Evolutionary conservation across 2,329 filamentous ascomycete genomes (phyloP).

Genomic region (Ophiostoma montium): DNA sequence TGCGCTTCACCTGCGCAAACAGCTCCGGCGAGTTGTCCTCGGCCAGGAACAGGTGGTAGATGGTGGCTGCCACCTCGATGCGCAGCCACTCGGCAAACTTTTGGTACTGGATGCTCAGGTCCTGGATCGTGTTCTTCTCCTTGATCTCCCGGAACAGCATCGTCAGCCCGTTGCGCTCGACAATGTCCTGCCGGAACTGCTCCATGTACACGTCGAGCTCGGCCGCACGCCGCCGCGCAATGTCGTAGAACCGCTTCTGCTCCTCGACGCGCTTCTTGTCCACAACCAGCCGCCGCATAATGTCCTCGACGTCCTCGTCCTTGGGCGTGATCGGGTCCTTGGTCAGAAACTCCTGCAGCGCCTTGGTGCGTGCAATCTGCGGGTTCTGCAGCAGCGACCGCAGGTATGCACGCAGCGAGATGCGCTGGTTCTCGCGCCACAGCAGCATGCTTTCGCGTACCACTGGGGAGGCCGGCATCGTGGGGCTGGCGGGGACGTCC

Average conservation of each 20-base stretch:
- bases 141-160: constrained; percentile 88
- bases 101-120: constrained; percentile 87
- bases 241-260: constrained; percentile 89
- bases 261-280: constrained; percentile 84
- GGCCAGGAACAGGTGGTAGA: constrained; percentile 93
- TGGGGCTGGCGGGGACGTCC: background rate
- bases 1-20: constrained; percentile 85
- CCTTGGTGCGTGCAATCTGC: constrained; percentile 67
- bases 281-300: constrained; percentile 62
- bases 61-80: constrained; percentile 90
- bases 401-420: constrained; percentile 84
- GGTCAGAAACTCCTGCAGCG: constrained; percentile 74
- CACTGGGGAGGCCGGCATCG: background rate
- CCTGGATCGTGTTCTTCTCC: constrained; percentile 72
- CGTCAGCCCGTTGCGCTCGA: constrained; percentile 69
- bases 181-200: constrained; percentile 56
- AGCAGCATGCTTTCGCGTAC: constrained; percentile 34
- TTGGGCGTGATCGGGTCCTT: constrained; percentile 56
- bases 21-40: constrained; percentile 97
- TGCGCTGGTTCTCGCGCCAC: constrained; percentile 77
- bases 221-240: constrained; percentile 75
- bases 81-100: constrained; percentile 98
- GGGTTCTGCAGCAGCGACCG: constrained; percentile 73
- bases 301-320: constrained; percentile 74
- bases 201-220: constrained; percentile 99